Base-by-base conservation (phyloP, 208 protist species). In the Crithidia sp. region DNA sequence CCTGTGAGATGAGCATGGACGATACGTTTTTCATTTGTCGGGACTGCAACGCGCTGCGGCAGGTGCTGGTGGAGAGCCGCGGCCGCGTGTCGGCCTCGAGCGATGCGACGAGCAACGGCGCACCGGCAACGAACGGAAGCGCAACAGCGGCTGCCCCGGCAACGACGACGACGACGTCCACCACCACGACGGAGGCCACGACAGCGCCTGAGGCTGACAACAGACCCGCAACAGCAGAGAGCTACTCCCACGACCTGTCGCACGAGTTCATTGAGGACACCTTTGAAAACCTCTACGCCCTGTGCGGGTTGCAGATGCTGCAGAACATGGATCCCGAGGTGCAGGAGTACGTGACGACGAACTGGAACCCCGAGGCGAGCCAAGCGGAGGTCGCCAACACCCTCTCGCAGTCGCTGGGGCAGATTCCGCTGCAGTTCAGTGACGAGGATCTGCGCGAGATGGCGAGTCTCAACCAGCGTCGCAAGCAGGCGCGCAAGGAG, bases 181-280 rank as follows among this genome's bases (percentile, higher is more conserved):
- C 9, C 45, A 7, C 54, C 12, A 36, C 49, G 3, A 10, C 40
- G 12, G 19, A 54, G 19, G 54, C n/a, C 2, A 6, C 61, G 6
- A 47, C 62, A 5, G 43, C 47, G 6, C 58, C 52, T 45, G 39
- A 14, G 8, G 47, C 8, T 9, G 28, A 37, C 6, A 50, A 36
- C 14, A 49, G 37, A 36, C 13, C 53, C 16, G 14, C 43, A 54
- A 68, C 13, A 14, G 55, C 73, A 14, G 17, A 67, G 43, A 45
- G 49, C 37, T 94, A 89, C 78, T 47, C 68, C 14, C 91, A 96
- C 66, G 86, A 93, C 47, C 76, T 91, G 5, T 79, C 75, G 9
- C 91, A 96, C 74, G 80, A 87, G 12, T 96, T 96, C 67, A 40
- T 96, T 16, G 91, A 94, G 63, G 91, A 94, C 72, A 96, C 87